Percentiles rank a stretch among this genome's conserved stretches.
These are phyloP conservation scores for Paramecium biaurelia DNA, from an alignment of 73 alveolate species.

Conservation along the genomic window DNA sequence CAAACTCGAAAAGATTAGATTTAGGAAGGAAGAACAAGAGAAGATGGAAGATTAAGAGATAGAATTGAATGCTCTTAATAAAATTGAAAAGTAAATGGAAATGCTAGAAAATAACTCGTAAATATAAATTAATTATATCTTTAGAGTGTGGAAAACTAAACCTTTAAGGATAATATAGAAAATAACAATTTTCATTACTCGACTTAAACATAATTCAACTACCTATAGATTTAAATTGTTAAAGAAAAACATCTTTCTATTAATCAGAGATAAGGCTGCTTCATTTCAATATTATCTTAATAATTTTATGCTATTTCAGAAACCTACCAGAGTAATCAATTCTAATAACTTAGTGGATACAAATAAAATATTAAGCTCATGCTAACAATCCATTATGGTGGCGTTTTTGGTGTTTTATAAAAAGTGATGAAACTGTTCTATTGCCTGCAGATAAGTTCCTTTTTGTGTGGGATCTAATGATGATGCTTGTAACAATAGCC, in stretches of 20 bases:
- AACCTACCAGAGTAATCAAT: neutral
- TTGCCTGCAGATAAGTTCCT: slow-evolving; percentile 44
- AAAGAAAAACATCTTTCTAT: neutral
- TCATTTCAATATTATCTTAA: slow-evolving; percentile 7
- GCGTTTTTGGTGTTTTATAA: neutral
- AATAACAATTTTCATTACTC: slow-evolving; percentile 17
- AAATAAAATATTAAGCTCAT: neutral
- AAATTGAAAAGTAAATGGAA: neutral
- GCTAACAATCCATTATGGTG: slow-evolving; percentile 16
- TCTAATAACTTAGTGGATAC: neutral
- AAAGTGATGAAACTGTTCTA: slow-evolving; percentile 21
- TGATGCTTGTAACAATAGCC: neutral
- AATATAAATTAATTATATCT: neutral
- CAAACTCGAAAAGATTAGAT: neutral
- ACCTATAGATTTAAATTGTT: slow-evolving; percentile 6
- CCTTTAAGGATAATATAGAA: slow-evolving; percentile 6
- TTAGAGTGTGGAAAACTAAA: slow-evolving; percentile 26
- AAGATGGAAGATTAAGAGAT: slow-evolving; percentile 20
- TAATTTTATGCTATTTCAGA: neutral
- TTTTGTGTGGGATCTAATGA: slow-evolving; percentile 10
- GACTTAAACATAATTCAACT: neutral
- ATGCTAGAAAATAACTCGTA: neutral
- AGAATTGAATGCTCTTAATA: neutral
- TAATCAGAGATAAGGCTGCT: slow-evolving; percentile 11
- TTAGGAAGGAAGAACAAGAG: neutral